Base-by-base conservation (phyloP, 805 yeast genomes). In the Cyberlindnera euphorbiiphila region DNA sequence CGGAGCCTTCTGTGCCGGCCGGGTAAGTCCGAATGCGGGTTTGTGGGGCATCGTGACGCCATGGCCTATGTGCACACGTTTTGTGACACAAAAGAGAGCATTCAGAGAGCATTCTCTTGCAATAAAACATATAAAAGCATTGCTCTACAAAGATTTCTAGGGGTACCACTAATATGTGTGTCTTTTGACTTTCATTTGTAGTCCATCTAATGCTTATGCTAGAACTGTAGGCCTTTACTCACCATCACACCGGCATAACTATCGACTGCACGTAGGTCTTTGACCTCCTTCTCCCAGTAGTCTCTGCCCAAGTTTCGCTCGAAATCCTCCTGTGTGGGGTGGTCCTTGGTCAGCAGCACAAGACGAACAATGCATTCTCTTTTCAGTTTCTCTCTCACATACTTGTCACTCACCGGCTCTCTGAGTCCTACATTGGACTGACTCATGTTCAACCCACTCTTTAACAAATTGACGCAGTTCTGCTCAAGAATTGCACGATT, bases 351-450 rank as follows among this genome's bases (percentile, higher is more conserved):
- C 9, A 55, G 16, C 3, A 54, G 18, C 9, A 53, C 41, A 11
- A 55, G 33, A 9, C 60, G 24, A 1, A 46, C 35, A 2, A 51
- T 39, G 26, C 54, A 53, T 29, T 53, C 56, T 17, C 59, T 42
- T 20, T 41, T 42, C 3, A 41, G 13, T 25, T 49, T 53, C 35
- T 50, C 50, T 16, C 56, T 43, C 13, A 23, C 37, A 5, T 54
- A 24, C 29, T 40, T 50, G 27, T 51, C 51, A n/a, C 37, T 11
- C 0, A 42, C 28, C 0, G 47, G 33, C 33, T 55, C 60, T 31
- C 59, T 35, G 16, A 55, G 32, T 4, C 60, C 60, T 30, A 54
- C 53, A 29, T 50, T 51, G 1, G 48, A 43, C 17, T 49, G 49
- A 13, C 46, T 32, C 14, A 50, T 23, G 32, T 42, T 45, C 15